Evolutionary conservation across 2,329 filamentous ascomycete species (phyloP).

Genomic region (Chaetomium sp.): DNA sequence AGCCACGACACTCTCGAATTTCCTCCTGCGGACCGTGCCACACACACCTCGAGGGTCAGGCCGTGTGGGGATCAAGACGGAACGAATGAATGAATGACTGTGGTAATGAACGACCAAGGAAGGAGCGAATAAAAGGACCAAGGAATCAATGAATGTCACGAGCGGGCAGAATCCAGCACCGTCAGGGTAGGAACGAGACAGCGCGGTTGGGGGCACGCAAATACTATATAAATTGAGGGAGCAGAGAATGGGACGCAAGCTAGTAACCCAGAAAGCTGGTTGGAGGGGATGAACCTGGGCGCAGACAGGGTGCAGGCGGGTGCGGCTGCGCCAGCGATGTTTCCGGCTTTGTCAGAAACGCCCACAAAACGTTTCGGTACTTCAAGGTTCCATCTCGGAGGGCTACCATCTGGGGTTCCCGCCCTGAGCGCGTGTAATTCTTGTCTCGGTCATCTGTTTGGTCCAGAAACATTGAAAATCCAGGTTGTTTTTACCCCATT

Average conservation of each 20-base stretch:
- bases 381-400: not conserved
- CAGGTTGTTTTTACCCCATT: too few species aligned
- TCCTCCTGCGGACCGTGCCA: constrained; percentile 17
- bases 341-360: not conserved
- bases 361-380: not conserved
- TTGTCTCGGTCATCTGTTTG: not conserved
- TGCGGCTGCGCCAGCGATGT: constrained; percentile 2
- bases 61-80: not conserved
- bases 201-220: not conserved
- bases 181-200: not conserved
- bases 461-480: too few species aligned
- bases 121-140: not conserved
- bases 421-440: not conserved
- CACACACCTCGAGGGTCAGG: constrained; percentile 6
- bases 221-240: constrained; percentile 1
- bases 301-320: not conserved
- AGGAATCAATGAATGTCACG: not conserved
- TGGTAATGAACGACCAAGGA: not conserved
- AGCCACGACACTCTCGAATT: constrained; percentile 22
- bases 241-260: not conserved
- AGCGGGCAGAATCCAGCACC: not conserved
- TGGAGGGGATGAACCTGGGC: not conserved
- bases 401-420: not conserved
- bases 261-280: not conserved
- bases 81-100: constrained; percentile 1